Conservation (phyloP, 371 early-diverging fungal species). For the Umbelopsis sp. region DNA sequence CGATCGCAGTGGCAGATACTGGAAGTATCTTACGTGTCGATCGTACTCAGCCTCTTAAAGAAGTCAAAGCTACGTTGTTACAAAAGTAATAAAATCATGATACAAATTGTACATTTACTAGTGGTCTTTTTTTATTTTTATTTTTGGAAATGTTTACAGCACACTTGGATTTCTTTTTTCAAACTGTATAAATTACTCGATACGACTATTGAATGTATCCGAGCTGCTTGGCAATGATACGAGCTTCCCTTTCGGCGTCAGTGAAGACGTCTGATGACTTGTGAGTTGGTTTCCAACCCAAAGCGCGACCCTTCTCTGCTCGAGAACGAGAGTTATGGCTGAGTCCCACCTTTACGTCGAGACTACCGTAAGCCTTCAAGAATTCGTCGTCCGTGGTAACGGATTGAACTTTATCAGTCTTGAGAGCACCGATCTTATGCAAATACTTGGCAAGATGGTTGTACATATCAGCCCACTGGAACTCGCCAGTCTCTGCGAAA, state of each 20-base stretch:
- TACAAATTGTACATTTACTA: too few species aligned
- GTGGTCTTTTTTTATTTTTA: too few species aligned
- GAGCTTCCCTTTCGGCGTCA: slow-evolving; percentile 7
- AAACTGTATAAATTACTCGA: neutral
- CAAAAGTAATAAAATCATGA: neutral
- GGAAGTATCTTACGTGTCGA: slow-evolving; percentile 16
- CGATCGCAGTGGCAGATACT: slow-evolving; percentile 13
- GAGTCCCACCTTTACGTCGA: neutral
- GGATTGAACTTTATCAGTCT: slow-evolving; percentile 6
- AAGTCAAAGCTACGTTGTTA: neutral
- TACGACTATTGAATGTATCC: slow-evolving; percentile 4
- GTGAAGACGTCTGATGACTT: slow-evolving; percentile 10
- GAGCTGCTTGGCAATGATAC: slow-evolving; percentile 3
- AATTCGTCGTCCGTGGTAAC: slow-evolving; percentile 2
- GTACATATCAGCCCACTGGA: slow-evolving; percentile 29
- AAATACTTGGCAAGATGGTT: slow-evolving; percentile 31
- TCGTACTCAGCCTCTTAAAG: neutral
- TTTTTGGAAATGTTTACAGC: too few species aligned
- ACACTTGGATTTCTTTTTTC: neutral
- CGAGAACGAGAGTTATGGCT: slow-evolving; percentile 11
- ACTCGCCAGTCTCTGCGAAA: slow-evolving; percentile 37
- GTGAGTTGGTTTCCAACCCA: slow-evolving; percentile 19
- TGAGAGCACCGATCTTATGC: slow-evolving; percentile 17
- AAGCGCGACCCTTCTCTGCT: slow-evolving; percentile 3
- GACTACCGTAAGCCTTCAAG: neutral